phyloP scores from a whole-genome alignment of 2,329 filamentous ascomycete species.

The Ceratocystis alfenasii region DNA sequence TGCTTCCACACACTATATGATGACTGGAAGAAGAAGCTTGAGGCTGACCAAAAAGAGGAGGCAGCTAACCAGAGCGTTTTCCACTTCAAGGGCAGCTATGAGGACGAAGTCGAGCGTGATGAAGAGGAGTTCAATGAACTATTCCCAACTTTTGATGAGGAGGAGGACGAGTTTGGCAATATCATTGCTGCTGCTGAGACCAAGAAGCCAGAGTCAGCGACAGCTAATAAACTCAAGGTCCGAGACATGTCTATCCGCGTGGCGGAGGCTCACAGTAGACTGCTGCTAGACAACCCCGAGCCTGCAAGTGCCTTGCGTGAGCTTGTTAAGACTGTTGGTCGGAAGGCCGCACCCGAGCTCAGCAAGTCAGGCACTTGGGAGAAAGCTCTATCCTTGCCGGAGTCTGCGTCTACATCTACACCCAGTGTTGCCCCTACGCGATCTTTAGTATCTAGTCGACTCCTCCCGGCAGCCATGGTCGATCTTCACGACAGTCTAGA shows the following conservation, averaged over 20 bases:
- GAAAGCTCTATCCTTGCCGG: conserved; percentile 19
- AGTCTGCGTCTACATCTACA: conserved; percentile 19
- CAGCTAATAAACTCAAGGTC: conserved; percentile 32
- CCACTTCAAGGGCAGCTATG: conserved; percentile 64
- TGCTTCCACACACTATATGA: conserved; percentile 62
- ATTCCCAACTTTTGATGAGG: conserved; percentile 65
- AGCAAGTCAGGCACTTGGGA: conserved; percentile 24
- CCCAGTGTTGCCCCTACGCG: conserved; percentile 26
- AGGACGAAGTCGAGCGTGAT: conserved; percentile 63
- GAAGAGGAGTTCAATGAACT: conserved; percentile 65
- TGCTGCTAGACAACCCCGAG: conserved; percentile 37
- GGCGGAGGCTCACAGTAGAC: conserved; percentile 46
- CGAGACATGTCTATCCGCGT: conserved; percentile 49
- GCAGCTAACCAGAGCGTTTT: conserved; percentile 67
- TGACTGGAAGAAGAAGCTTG: conserved; percentile 67
- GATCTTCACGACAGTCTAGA: conserved; percentile 50
- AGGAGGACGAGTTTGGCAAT: conserved; percentile 26
- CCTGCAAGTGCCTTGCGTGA: conserved; percentile 34
- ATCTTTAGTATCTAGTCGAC: conserved; percentile 32
- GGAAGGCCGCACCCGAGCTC: conserved; percentile 29
- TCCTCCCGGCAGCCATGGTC: conserved; percentile 56
- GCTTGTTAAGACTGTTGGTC: conserved; percentile 36
- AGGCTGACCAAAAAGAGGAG: conserved; percentile 62
- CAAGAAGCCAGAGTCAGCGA: conserved; percentile 20
- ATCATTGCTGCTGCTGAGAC: conserved; percentile 2